Conservation (phyloP, 2,329 filamentous ascomycete species). For the Colletotrichum sp. region DNA sequence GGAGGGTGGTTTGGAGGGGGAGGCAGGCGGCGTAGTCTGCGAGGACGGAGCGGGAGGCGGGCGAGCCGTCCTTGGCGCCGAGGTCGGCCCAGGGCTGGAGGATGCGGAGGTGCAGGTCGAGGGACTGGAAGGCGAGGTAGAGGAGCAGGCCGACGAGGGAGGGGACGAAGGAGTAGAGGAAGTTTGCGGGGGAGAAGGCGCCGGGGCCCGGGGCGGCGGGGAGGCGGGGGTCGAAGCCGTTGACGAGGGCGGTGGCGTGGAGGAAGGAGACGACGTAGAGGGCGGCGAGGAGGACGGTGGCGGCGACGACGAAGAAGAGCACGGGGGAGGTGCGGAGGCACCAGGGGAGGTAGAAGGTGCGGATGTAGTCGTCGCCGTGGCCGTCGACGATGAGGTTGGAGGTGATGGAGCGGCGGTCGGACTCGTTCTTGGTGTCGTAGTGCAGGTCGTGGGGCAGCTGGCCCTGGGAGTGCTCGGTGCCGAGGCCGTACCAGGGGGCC, state of each 20-base stretch:
- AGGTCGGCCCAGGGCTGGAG: slow-evolving; percentile 75
- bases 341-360: slow-evolving; percentile 75
- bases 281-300: slow-evolving; percentile 67
- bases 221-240: slow-evolving; percentile 76
- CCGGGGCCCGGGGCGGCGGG: slow-evolving; percentile 58
- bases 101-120: slow-evolving; percentile 70
- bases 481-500: slow-evolving; percentile 80
- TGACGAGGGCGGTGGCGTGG: slow-evolving; percentile 65
- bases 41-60: slow-evolving; percentile 68
- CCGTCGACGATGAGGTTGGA: slow-evolving; percentile 44
- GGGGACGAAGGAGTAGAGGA: slow-evolving; percentile 82
- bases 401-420: slow-evolving; percentile 26
- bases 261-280: slow-evolving; percentile 83
- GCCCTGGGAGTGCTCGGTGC: slow-evolving; percentile 53
- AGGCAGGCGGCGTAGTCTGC: slow-evolving; percentile 73
- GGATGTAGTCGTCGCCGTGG: slow-evolving; percentile 46
- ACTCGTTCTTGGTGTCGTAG: slow-evolving; percentile 26
- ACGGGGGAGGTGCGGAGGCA: slow-evolving; percentile 72
- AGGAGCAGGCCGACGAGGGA: slow-evolving; percentile 70
- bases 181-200: slow-evolving; percentile 86
- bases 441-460: slow-evolving; percentile 19
- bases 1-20: slow-evolving; percentile 64
- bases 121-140: slow-evolving; percentile 69
- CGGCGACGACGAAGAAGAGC: slow-evolving; percentile 67
- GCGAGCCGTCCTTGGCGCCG: slow-evolving; percentile 58